These are phyloP conservation scores for Pyricularia pennisetigena DNA, from an alignment of 2,329 filamentous ascomycete genomes.

Conservation along the genomic window DNA sequence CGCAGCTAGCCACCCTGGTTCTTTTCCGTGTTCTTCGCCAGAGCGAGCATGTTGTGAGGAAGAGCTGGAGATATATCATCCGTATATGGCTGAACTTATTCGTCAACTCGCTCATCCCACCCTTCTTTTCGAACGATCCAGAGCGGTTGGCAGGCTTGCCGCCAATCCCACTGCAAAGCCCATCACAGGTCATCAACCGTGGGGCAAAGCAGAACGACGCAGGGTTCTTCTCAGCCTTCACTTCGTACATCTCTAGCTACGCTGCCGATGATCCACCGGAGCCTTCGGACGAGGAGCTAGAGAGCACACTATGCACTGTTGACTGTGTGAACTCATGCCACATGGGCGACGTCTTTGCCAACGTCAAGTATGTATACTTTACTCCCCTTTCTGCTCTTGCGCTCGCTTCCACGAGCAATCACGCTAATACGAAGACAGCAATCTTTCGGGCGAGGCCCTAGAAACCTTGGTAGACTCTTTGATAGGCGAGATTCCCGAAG, in stretches of 20 bases:
- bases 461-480: constrained; percentile 57
- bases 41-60: constrained; percentile 66
- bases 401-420: neutral
- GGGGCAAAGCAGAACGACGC: constrained; percentile 68
- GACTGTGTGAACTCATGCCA: constrained; percentile 90
- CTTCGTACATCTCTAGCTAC: constrained; percentile 96
- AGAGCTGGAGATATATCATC: constrained; percentile 76
- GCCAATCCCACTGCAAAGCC: constrained; percentile 79
- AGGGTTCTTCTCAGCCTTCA: constrained; percentile 87
- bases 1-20: constrained; percentile 89
- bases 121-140: constrained; percentile 58
- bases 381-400: neutral
- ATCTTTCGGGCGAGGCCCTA: constrained; percentile 25
- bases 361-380: constrained; percentile 56
- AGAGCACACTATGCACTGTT: constrained; percentile 88
- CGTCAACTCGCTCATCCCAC: constrained; percentile 83
- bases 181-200: constrained; percentile 87
- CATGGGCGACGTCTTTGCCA: constrained; percentile 71
- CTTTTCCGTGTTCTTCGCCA: constrained; percentile 85
- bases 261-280: constrained; percentile 96
- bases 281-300: constrained; percentile 91
- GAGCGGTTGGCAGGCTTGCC: constrained; percentile 57
- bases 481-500: constrained; percentile 74
- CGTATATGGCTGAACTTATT: constrained; percentile 94
- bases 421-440: constrained; percentile 16